These are phyloP conservation scores for Picochlorum costavermella DNA, from an alignment of 139 green algal species.

Conservation along the genomic window DNA sequence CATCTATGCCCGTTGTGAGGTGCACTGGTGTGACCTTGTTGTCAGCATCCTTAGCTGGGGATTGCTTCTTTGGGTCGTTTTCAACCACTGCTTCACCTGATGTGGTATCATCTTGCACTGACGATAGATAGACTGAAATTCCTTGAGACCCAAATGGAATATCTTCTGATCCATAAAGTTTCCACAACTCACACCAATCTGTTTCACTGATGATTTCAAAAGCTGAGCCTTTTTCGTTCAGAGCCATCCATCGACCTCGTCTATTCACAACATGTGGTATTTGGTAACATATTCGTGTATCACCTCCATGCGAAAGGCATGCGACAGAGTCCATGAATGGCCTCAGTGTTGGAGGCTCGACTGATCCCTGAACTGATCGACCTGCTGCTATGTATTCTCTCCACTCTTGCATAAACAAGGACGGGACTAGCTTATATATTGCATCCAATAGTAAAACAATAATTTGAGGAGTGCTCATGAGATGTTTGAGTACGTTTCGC, in stretches of 20 bases:
- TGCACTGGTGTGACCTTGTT: neutral
- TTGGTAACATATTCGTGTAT: slow-evolving; percentile 16
- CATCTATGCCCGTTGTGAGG: slow-evolving; percentile 5
- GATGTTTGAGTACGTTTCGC: slow-evolving; percentile 27
- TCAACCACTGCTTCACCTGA: neutral
- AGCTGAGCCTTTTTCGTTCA: neutral
- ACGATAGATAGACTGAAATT: neutral
- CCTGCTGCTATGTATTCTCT: slow-evolving; percentile 21
- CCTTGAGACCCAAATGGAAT: neutral
- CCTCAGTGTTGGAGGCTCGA: slow-evolving; percentile 22
- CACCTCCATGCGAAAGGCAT: slow-evolving; percentile 39
- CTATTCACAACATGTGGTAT: slow-evolving; percentile 33
- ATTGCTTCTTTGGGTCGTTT: neutral
- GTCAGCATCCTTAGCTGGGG: neutral
- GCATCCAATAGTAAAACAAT: slow-evolving; percentile 27
- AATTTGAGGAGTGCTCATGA: slow-evolving; percentile 7
- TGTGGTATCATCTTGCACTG: neutral
- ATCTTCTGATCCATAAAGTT: slow-evolving; percentile 16
- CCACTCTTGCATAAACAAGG: slow-evolving; percentile 42
- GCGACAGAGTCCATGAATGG: slow-evolving; percentile 25
- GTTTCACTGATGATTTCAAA: slow-evolving; percentile 25
- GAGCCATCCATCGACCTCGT: slow-evolving; percentile 40
- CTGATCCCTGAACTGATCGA: too few species aligned
- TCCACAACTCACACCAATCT: slow-evolving; percentile 30
- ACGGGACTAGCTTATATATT: slow-evolving; percentile 50